Evolutionary conservation across 1,139 yeast species (phyloP), one percentile per base, ranked within the genome.

Genomic region (Diutina scorzettiae): DNA sequence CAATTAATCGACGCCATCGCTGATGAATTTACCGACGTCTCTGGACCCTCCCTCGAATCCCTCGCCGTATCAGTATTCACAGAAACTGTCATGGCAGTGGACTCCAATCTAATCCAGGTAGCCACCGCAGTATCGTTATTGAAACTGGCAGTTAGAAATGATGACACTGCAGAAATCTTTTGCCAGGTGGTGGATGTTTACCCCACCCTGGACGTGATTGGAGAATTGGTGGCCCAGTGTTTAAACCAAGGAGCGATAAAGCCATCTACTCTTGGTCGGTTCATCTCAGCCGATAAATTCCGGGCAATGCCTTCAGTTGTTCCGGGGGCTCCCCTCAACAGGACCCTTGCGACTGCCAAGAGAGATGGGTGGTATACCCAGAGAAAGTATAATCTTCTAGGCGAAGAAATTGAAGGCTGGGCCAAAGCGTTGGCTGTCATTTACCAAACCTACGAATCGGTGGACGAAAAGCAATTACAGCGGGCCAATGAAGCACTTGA

Each of bases 371-470:
- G 76, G 49, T 83, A 78, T 56, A 79, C 86, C 30, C 84, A 83
- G 46, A 77, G 74, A 52, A 77, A 83, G 47, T 87, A 65, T 60
- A 85, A 85, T 47, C 60, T 87, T 25, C 53, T 85, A n/a, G 75
- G 78, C 43, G 96, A 89, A 57, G 83, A 83, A 49, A 63, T 78
- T 14, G 91, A 81, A 55, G 98, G 97, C 1, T 91, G 76, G 58
- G 61, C 95, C 14, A 79, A 80, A 51, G 62, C 84, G 31, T 59
- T 79, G 0, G 70, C 70, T 6, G 77, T 79, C 45, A 48, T 83
- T n/a, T 58, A 61, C 45, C 49, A 59, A 2, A 68, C 77, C 2
- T 54, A 6, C 62, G 55, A 36, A 71, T 72, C 47, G 21, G 18
- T 7, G 34, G 12, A 17, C 7, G 19, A 17, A 12, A 18, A n/a